These are phyloP conservation scores for Solanum gandarillasii DNA, from an alignment of 257 asterid species.

Conservation along the genomic window DNA sequence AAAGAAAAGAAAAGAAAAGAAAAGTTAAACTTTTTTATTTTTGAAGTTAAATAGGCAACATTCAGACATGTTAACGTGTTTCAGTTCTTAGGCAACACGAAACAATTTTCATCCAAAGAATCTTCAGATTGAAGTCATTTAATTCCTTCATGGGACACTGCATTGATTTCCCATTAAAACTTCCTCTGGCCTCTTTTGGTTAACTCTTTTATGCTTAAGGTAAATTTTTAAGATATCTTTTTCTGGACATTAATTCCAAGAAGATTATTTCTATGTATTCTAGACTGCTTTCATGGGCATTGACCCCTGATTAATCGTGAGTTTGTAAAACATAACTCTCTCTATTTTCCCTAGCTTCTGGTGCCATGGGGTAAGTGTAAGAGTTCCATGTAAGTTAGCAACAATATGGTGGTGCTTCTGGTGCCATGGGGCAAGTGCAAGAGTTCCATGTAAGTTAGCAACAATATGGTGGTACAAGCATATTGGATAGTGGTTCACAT, in stretches of 20 bases:
- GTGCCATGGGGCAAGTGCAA: not conserved
- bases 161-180: not conserved
- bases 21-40: not conserved
- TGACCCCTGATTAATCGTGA: not conserved
- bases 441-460: not conserved
- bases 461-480: not conserved
- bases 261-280: not conserved
- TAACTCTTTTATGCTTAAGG: not conserved
- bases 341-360: not conserved
- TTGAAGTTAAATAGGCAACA: not conserved
- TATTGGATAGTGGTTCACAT: not conserved
- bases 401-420: not conserved
- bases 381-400: not conserved
- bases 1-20: not conserved
- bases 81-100: not conserved
- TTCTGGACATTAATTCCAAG: not conserved
- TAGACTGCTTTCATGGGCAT: not conserved
- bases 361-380: not conserved
- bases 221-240: not conserved
- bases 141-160: not conserved
- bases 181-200: not conserved
- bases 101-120: not conserved
- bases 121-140: not conserved
- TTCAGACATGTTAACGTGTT: not conserved
- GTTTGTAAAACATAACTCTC: not conserved